Percentiles rank a stretch among this genome's conserved stretches.
These are phyloP conservation scores for Debaryomyces fabryi DNA, from an alignment of 1,139 yeast genomes.

Conservation along the genomic window DNA sequence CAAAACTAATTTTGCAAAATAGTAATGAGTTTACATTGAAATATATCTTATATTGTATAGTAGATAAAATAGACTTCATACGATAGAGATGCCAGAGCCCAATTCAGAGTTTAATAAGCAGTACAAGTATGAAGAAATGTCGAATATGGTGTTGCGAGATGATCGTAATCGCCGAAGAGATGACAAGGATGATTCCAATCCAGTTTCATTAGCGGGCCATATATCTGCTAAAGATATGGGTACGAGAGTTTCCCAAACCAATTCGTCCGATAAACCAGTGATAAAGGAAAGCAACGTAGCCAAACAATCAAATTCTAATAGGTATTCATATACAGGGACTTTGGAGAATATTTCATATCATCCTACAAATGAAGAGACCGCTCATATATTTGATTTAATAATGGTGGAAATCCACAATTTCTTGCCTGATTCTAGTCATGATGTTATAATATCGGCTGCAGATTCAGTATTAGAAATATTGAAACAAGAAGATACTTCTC, in stretches of 20 bases:
- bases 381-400: constrained; percentile 33
- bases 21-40: neutral
- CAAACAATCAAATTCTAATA: constrained; percentile 9
- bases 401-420: constrained; percentile 29
- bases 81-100: constrained; percentile 11
- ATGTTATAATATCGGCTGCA: constrained; percentile 56
- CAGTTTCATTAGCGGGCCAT: constrained; percentile 71
- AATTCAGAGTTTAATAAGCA: constrained; percentile 18
- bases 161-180: constrained; percentile 47
- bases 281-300: neutral
- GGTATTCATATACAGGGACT: constrained; percentile 19
- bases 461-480: constrained; percentile 67
- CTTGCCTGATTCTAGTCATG: constrained; percentile 44
- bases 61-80: neutral
- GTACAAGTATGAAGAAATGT: constrained; percentile 64
- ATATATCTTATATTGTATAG: neutral
- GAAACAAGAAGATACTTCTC: constrained; percentile 44
- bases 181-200: constrained; percentile 52
- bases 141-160: constrained; percentile 70
- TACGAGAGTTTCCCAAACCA: constrained; percentile 30
- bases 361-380: constrained; percentile 28
- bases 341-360: constrained; percentile 28
- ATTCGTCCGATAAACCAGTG: constrained; percentile 11
- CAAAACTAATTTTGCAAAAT: constrained; percentile 6
- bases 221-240: constrained; percentile 75